Base-by-base conservation (phyloP, 1,284 basidiomycete genomes). In the Cryptococcus deneoformans region DNA sequence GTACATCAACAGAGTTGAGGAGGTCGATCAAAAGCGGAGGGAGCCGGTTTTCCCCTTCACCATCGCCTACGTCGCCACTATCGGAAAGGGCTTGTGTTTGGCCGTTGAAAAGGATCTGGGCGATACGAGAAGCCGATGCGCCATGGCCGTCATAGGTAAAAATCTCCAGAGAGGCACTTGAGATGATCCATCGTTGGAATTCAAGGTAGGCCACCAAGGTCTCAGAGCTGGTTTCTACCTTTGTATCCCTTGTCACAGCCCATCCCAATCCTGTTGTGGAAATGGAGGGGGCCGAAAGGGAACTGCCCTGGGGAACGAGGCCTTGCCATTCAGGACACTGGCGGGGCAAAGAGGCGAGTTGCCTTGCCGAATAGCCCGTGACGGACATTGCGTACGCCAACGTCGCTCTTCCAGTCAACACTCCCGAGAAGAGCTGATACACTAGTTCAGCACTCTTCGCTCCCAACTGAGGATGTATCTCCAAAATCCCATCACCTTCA, bases 311-410 rank as follows among this genome's bases (percentile, higher is more conserved):
- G 9, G 16, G n/a, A 16, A 16, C 43, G n/a, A 16, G n/a, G 14
- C 43, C 43, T 39, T 58, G 54, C 0, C 86, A 84, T 0, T 82
- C 81, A 53, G 83, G 82, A 48, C 85, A 84, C n/a, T 57, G 51
- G 29, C 67, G 63, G 11, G 71, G 68, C 5, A 72, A 50, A 2
- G 65, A 52, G 2, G 85, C 83, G 20, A 97, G 82, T 73, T 97
- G 93, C 6, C 87, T 83, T 1, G 86, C 85, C 65, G 95, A 92
- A 80, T 94, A 98, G 68, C 93, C 87, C 74, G 94, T 90, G 24
- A 87, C 83, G 3, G 89, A 90, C 44, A 92, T 87, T 45, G 98
- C 82, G 72, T 96, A 98, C 0, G 92, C 86, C 78, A 92, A 87
- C 10, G 87, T 87, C 42, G 88, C 84, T 34, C 87, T 85, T 6